Evolutionary conservation across 176 grass and related monocot genomes (phyloP).

Genomic region (Carex kokanica): DNA sequence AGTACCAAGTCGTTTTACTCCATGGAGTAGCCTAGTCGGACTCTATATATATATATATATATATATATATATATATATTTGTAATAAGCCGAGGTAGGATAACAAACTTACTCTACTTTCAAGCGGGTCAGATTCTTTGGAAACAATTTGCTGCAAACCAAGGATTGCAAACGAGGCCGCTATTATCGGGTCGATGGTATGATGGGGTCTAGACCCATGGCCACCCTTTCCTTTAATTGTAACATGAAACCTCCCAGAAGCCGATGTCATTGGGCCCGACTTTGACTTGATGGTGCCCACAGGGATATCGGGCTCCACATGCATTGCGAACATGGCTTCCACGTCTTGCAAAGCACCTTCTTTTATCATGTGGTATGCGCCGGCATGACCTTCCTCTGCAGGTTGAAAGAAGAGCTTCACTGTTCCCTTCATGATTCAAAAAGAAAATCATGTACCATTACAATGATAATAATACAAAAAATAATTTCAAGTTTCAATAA

Average conservation of each 20-base stretch:
- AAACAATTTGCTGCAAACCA: constrained; percentile 56
- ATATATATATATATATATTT: too few relatives aligned
- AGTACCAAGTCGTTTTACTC: too few relatives aligned
- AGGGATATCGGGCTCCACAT: constrained; percentile 16
- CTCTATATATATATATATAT: too few relatives aligned
- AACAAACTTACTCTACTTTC: constrained; percentile 44
- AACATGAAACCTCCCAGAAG: constrained; percentile 46
- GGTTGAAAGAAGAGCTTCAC: constrained; percentile 89
- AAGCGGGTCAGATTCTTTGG: constrained; percentile 55
- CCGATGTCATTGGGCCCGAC: constrained; percentile 52
- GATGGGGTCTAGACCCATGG: constrained; percentile 46
- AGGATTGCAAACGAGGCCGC: constrained; percentile 41
- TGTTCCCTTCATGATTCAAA: constrained; percentile 34
- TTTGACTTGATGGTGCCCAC: constrained; percentile 42
- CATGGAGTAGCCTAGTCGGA: too few relatives aligned
- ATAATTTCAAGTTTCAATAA: neutral
- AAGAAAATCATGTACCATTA: neutral
- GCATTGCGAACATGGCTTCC: constrained; percentile 52
- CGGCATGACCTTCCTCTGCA: constrained; percentile 56
- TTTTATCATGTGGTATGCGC: constrained; percentile 60
- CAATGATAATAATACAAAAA: neutral
- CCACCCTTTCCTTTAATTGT: constrained; percentile 68
- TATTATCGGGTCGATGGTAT: constrained; percentile 45
- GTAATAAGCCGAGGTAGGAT: too few relatives aligned
- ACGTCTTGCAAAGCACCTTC: constrained; percentile 47